Evolutionary conservation across 2,329 filamentous ascomycete species (phyloP).

Genomic region (Beauveria bassiana): DNA sequence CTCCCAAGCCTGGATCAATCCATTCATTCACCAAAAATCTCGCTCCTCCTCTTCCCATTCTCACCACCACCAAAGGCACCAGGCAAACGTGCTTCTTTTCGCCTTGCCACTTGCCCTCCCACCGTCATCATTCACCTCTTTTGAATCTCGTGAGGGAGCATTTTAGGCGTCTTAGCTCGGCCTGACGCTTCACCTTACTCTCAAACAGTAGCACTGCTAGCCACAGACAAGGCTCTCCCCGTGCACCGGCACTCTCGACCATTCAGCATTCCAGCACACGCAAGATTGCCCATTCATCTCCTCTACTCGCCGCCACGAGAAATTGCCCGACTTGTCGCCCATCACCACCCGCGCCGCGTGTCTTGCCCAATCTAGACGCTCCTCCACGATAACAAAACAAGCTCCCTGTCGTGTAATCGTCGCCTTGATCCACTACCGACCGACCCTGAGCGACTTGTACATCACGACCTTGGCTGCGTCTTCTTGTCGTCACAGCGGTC

Average conservation of each 20-base stretch:
- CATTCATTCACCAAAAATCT: not conserved
- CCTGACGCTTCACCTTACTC: not conserved
- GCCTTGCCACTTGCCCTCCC: not conserved
- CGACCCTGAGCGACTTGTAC: not conserved
- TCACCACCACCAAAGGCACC: not conserved
- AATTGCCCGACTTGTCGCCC: not conserved
- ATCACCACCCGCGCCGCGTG: not conserved
- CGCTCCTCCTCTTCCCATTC: not conserved
- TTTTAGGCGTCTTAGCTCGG: not conserved
- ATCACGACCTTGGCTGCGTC: not conserved
- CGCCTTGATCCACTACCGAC: not conserved
- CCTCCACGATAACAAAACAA: conserved; percentile 3
- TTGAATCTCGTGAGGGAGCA: not conserved
- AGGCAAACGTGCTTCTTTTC: not conserved
- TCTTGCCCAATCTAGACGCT: conserved; percentile 2
- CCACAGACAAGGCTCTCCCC: not conserved
- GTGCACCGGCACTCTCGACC: not conserved
- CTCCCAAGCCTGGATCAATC: not conserved
- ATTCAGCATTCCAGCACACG: conserved; percentile 14
- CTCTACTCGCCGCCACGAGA: not conserved
- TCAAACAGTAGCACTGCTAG: not conserved
- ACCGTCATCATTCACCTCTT: not conserved
- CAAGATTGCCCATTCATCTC: not conserved
- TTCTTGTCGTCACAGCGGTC: not conserved
- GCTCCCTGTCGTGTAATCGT: not conserved